Evolutionary conservation across 257 asterid genomes (phyloP).

Genomic region (Forsythia suspensa): DNA sequence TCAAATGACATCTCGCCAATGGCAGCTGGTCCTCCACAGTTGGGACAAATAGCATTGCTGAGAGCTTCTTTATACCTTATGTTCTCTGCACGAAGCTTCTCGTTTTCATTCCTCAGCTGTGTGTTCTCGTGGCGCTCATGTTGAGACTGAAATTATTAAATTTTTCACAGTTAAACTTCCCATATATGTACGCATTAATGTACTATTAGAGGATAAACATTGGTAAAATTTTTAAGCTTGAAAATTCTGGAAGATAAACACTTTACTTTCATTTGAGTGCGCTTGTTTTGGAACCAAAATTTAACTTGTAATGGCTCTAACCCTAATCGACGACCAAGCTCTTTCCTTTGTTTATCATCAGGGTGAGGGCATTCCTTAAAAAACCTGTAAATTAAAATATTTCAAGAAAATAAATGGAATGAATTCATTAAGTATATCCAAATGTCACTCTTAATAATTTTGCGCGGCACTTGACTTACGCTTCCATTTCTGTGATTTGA

Average conservation of each 20-base stretch:
- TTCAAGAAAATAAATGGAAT: background rate
- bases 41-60: conserved; percentile 57
- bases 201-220: background rate
- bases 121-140: conserved; percentile 67
- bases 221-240: no score
- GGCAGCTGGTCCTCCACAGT: conserved; percentile 74
- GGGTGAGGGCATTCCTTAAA: conserved; percentile 96
- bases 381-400: conserved; percentile 32
- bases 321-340: conserved; percentile 69
- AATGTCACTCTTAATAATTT: background rate
- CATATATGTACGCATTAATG: background rate
- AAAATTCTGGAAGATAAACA: background rate
- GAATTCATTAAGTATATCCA: background rate
- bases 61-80: conserved; percentile 68
- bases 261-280: conserved; percentile 80
- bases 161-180: background rate
- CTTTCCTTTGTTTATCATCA: conserved; percentile 91
- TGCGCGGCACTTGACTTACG: conserved; percentile 40
- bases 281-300: conserved; percentile 96
- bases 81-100: conserved; percentile 68
- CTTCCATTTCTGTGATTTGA: conserved; percentile 78
- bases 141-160: conserved; percentile 46
- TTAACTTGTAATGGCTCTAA: conserved; percentile 88
- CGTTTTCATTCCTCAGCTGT: conserved; percentile 61
- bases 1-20: conserved; percentile 75